Base-by-base conservation (phyloP, 2,329 filamentous ascomycete species). In the Lasiodiplodia sp. region DNA sequence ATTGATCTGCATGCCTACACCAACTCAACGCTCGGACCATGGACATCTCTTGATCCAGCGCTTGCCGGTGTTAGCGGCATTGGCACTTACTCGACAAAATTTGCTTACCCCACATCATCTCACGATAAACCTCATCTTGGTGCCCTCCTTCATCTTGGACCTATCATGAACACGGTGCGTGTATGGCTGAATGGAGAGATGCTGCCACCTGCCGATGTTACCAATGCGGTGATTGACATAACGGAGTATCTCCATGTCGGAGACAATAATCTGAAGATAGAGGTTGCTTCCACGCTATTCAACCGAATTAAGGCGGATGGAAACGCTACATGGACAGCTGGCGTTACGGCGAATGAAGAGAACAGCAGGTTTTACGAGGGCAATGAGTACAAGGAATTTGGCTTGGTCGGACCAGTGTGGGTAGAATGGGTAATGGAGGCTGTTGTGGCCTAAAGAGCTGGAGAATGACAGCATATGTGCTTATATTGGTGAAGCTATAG, bases 81-180 rank as follows among this genome's bases (percentile, higher is more conserved):
- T 10, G 79, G 78, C 5, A 76, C 75, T 69, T 80, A 81, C 73
- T 71, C 71, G 57, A 75, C 77, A 28, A 70, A 71, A 16, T 79
- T 80, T 69, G 55, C 68, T 25, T 75, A 72, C 69, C 74, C 75
- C 66, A 53, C 31, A 66, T 67, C 12, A 64, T 70, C 31, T 18
- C 25, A 51, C 12, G 37, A 7, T 10, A 7, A 34, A 10, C 31
- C 0, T 34, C 31, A 55, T 37, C 34, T 62, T 8, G 31, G 18
- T 11, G 78, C 75, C 0, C 57, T 75, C 18, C 69, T 80, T 7
- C 68, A 70, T n/a, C 67, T 80, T 1, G 74, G 74, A 5, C 69
- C 71, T 1, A 71, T 80, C 52, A 60, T 71, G 10, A 73, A 80
- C 63, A 79, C 77, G 11, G 70, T 71, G 8, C 71, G 73, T 11